Evolutionary conservation across 768 basidiomycete species (phyloP).

Genomic region (Lepiota brunneoincarnata): DNA sequence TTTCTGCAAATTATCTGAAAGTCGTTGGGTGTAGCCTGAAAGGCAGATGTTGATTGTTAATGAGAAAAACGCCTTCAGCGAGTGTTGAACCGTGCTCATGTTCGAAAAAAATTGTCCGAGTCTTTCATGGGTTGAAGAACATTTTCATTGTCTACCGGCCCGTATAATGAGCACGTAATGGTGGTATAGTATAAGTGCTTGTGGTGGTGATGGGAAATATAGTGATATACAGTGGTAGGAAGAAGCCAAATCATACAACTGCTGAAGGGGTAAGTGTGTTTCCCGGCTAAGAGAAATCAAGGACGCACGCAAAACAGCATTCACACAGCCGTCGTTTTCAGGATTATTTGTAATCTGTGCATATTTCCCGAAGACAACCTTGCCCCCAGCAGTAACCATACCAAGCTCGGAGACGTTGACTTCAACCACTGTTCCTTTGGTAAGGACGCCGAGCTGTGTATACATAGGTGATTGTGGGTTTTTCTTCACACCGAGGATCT

Average conservation of each 20-base stretch:
- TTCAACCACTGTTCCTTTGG: conserved; percentile 97
- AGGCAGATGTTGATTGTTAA: too few relatives aligned
- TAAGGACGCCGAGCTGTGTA: conserved; percentile 93
- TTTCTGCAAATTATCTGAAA: too few relatives aligned
- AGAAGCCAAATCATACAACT: conserved; percentile 25
- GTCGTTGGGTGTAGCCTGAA: too few relatives aligned
- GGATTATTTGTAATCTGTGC: conserved; percentile 94
- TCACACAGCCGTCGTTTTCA: conserved; percentile 96
- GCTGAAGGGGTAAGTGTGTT: conserved; percentile 3
- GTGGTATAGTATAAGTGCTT: too few relatives aligned
- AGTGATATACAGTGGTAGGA: background rate
- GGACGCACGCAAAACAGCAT: conserved; percentile 83
- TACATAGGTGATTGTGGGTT: conserved; percentile 99
- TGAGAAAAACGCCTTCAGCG: too few relatives aligned
- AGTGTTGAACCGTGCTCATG: too few relatives aligned
- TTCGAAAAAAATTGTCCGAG: too few relatives aligned
- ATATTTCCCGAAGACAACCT: conserved; percentile 91
- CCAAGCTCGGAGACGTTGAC: conserved; percentile 99
- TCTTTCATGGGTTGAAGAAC: too few relatives aligned
- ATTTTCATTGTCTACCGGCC: too few relatives aligned
- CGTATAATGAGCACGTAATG: too few relatives aligned
- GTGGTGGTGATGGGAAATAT: too few relatives aligned
- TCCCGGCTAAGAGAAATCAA: background rate
- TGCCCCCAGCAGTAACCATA: conserved; percentile 96
- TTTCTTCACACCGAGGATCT: conserved; percentile 98